A percentile compares a stretch with the other conserved stretches of the same genome.
Evolutionary conservation across 1,139 yeast species (phyloP).

Genomic region (Chernovozyma sophiae-reginae): DNA sequence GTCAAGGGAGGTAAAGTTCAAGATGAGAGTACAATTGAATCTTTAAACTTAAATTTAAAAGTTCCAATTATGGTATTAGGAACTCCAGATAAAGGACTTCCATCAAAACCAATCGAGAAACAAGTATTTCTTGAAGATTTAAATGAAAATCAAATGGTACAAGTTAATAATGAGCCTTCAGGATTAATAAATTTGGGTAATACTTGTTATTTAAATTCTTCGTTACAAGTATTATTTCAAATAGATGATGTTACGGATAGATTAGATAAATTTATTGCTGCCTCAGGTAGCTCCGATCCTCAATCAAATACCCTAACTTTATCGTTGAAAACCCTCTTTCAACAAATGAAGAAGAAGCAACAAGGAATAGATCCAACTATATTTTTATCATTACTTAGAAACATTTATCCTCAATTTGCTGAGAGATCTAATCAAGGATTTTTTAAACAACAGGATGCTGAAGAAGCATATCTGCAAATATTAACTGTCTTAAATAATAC

Average conservation of each 20-base stretch:
- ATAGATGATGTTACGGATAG: constrained; percentile 54
- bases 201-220: constrained; percentile 90
- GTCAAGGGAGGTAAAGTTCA: constrained; percentile 84
- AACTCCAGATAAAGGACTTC: constrained; percentile 70
- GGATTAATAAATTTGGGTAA: constrained; percentile 90
- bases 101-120: constrained; percentile 54
- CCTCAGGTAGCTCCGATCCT: constrained; percentile 11
- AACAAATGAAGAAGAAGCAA: constrained; percentile 44
- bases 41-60: constrained; percentile 49
- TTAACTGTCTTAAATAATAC: constrained; percentile 50
- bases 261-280: constrained; percentile 16
- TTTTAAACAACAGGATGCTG: constrained; percentile 96
- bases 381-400: constrained; percentile 60
- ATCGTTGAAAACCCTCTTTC: constrained; percentile 41
- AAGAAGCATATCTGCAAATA: constrained; percentile 86
- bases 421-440: constrained; percentile 68
- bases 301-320: constrained; percentile 14
- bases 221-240: constrained; percentile 74
- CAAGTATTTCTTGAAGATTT: constrained; percentile 69
- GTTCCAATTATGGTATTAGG: constrained; percentile 88
- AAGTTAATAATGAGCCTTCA: constrained; percentile 54
- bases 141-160: constrained; percentile 39
- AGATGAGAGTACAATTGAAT: constrained; percentile 49
- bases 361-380: constrained; percentile 55
- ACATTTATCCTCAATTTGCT: constrained; percentile 81